Percentiles rank a stretch among this genome's conserved stretches.
Evolutionary conservation across 768 basidiomycete species (phyloP).

Genomic region (Tricholoma sp.): DNA sequence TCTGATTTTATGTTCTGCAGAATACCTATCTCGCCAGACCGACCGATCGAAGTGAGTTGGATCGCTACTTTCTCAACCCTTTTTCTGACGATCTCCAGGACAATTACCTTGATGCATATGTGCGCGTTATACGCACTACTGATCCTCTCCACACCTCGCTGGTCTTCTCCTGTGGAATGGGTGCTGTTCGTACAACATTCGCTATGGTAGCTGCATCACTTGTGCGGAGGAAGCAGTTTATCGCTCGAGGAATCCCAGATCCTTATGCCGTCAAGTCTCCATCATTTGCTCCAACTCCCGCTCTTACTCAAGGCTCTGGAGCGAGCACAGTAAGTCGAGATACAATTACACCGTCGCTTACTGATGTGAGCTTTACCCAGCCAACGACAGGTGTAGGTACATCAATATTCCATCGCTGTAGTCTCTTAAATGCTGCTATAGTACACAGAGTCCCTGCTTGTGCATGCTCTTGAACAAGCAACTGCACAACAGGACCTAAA

Average conservation of each 20-base stretch:
- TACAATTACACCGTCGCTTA: background rate
- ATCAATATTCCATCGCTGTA: background rate
- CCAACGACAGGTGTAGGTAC: slow-evolving; percentile 19
- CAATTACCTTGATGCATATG: slow-evolving; percentile 93
- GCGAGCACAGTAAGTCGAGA: slow-evolving; percentile 41
- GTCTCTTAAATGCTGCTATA: slow-evolving; percentile 9
- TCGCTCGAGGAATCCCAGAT: slow-evolving; percentile 63
- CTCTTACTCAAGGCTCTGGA: slow-evolving; percentile 28
- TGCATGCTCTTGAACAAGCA: slow-evolving; percentile 67
- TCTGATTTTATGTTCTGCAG: slow-evolving; percentile 28
- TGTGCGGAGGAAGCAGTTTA: slow-evolving; percentile 72
- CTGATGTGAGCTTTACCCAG: slow-evolving; percentile 2
- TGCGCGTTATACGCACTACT: slow-evolving; percentile 70
- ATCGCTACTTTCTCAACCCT: background rate
- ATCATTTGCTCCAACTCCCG: slow-evolving; percentile 12
- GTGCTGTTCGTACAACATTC: slow-evolving; percentile 93
- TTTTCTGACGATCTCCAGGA: slow-evolving; percentile 40
- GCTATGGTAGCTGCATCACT: slow-evolving; percentile 95
- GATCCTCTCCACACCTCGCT: slow-evolving; percentile 80
- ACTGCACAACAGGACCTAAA: slow-evolving; percentile 77
- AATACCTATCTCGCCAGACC: slow-evolving; percentile 93
- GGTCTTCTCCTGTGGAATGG: slow-evolving; percentile 96
- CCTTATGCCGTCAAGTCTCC: slow-evolving; percentile 56
- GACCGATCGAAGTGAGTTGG: slow-evolving; percentile 72
- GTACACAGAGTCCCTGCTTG: slow-evolving; percentile 54